Evolutionary conservation across 345 rosid species (phyloP).

Genomic region (Ceriops tagal): DNA sequence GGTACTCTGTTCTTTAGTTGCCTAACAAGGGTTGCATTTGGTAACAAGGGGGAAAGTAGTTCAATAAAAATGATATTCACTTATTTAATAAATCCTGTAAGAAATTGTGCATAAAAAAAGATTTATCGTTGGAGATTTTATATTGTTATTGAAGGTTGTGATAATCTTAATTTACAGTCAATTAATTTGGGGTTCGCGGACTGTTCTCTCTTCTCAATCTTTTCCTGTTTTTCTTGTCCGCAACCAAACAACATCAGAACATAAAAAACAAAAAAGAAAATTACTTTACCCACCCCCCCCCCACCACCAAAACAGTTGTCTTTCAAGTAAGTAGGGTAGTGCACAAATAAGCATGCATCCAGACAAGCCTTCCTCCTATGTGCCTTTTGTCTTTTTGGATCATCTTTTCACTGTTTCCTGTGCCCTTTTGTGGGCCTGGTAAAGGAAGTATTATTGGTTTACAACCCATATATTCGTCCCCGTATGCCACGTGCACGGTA

Average conservation of each 20-base stretch:
- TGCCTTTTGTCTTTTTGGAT: background rate
- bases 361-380: background rate
- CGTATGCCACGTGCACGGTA: background rate
- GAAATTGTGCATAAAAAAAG: too few relatives aligned
- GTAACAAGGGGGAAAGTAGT: too few relatives aligned
- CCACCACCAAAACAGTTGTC: too few relatives aligned
- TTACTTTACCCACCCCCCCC: too few relatives aligned
- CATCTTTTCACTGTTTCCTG: background rate
- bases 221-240: background rate
- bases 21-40: too few relatives aligned
- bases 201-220: background rate
- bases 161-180: background rate
- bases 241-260: background rate
- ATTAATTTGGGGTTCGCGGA: background rate
- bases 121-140: too few relatives aligned
- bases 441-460: background rate
- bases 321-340: background rate
- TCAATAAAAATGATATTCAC: too few relatives aligned
- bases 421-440: background rate
- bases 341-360: background rate
- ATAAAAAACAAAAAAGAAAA: background rate
- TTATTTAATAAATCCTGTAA: too few relatives aligned
- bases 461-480: background rate
- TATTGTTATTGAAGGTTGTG: background rate
- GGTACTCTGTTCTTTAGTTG: too few relatives aligned